phyloP scores from a whole-genome alignment of 78 protist species.

The Neovahlkampfia damariscottae region DNA sequence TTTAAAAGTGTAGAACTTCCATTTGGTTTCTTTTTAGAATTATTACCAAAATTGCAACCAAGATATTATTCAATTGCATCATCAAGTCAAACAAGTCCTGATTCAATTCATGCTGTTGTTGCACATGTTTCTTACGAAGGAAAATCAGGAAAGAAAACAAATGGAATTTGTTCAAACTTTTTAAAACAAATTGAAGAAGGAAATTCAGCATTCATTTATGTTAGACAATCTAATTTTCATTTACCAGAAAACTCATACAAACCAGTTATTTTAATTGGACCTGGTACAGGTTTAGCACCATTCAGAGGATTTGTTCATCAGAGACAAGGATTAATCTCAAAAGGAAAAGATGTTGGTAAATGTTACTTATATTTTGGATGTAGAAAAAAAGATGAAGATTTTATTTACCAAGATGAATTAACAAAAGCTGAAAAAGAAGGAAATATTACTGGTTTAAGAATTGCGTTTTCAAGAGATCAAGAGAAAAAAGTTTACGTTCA shows the following conservation, averaged over 20 bases:
- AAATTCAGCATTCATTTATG: slow-evolving; percentile 15
- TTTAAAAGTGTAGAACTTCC: slow-evolving; percentile 42
- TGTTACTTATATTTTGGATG: slow-evolving; percentile 73
- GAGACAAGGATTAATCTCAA: slow-evolving; percentile 5
- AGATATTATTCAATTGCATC: slow-evolving; percentile 85
- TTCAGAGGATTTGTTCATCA: slow-evolving; percentile 72
- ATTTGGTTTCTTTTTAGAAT: slow-evolving; percentile 54
- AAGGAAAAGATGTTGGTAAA: slow-evolving; percentile 30
- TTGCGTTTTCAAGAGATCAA: slow-evolving; percentile 69
- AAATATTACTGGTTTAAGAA: slow-evolving; percentile 1
- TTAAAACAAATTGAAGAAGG: slow-evolving; percentile 15
- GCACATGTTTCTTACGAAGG: slow-evolving; percentile 45
- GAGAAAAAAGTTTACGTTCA: slow-evolving; percentile 55
- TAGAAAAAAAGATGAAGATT: slow-evolving; percentile 57
- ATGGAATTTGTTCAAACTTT: slow-evolving; percentile 68
- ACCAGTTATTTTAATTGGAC: slow-evolving; percentile 83
- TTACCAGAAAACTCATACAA: slow-evolving; percentile 34
- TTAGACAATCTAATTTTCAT: slow-evolving; percentile 52
- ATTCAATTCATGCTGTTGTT: slow-evolving; percentile 44
- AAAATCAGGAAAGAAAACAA: slow-evolving; percentile 17
- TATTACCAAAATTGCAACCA: slow-evolving; percentile 64
- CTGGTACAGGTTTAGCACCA: slow-evolving; percentile 96
- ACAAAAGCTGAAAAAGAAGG: slow-evolving; percentile 27
- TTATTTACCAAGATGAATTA: slow-evolving; percentile 54
- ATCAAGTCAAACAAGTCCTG: slow-evolving; percentile 19